A percentile compares a stretch with the other conserved stretches of the same genome.
These are phyloP conservation scores for Rhodosporidiobolus sp. DNA, from an alignment of 768 basidiomycete species.

Conservation along the genomic window DNA sequence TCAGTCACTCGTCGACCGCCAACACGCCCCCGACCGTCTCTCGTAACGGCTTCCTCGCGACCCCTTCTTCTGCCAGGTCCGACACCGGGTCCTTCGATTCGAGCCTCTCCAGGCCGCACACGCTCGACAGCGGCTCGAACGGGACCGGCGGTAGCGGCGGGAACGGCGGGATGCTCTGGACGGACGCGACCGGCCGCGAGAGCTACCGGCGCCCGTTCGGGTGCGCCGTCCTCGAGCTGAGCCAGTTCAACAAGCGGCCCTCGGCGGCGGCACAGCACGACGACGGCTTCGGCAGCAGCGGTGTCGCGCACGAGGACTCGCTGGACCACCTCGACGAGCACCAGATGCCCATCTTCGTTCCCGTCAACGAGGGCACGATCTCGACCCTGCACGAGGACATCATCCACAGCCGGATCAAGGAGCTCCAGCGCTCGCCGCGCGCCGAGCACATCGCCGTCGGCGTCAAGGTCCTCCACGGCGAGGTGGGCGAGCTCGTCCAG, in stretches of 20 bases:
- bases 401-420: slow-evolving; percentile 70
- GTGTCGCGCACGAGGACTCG: slow-evolving; percentile 59
- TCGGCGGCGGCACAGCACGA: too few relatives aligned
- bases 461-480: slow-evolving; percentile 82
- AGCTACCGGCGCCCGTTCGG: slow-evolving; percentile 82
- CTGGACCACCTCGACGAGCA: slow-evolving; percentile 68
- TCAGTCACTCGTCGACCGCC: too few relatives aligned
- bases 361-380: slow-evolving; percentile 76
- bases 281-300: not conserved
- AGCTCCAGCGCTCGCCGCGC: slow-evolving; percentile 78
- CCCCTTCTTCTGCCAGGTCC: not conserved
- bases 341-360: slow-evolving; percentile 81
- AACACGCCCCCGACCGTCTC: not conserved
- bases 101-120: not conserved
- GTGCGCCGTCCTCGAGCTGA: slow-evolving; percentile 86
- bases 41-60: not conserved
- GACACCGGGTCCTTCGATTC: slow-evolving; percentile 24
- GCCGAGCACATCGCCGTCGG: slow-evolving; percentile 84
- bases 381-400: slow-evolving; percentile 95
- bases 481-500: slow-evolving; percentile 65
- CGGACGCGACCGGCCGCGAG: slow-evolving; percentile 31
- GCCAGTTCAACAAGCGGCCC: slow-evolving; percentile 55
- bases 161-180: slow-evolving; percentile 21
- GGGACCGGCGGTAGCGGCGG: not conserved
- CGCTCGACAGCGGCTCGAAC: not conserved